These are phyloP conservation scores for Sordaria brevicollis DNA, from an alignment of 495 filamentous ascomycete genomes.

Conservation along the genomic window DNA sequence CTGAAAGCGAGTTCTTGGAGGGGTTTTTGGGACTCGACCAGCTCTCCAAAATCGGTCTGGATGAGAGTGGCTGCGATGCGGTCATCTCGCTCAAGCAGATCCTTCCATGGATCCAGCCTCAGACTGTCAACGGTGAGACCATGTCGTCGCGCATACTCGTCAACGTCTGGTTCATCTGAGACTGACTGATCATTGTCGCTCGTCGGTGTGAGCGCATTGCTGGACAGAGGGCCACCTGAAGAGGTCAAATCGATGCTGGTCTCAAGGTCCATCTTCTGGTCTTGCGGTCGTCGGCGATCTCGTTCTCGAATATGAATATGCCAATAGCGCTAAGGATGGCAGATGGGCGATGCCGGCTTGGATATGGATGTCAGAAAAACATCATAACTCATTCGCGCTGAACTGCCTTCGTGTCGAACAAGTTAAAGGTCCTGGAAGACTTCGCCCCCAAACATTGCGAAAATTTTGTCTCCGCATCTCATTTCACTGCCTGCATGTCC, in stretches of 20 bases:
- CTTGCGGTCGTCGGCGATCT: not conserved
- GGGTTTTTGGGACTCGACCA: constrained; percentile 3
- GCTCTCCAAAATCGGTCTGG: constrained; percentile 3
- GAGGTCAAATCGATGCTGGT: constrained; percentile 10
- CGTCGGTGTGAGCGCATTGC: not conserved
- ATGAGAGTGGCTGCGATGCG: constrained; percentile 9
- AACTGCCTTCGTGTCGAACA: no score
- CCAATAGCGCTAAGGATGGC: not conserved
- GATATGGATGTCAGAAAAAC: not conserved
- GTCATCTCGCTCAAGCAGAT: constrained; percentile 1
- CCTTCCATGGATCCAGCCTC: constrained; percentile 4
- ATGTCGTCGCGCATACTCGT: constrained; percentile 33
- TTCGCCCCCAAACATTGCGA: not conserved
- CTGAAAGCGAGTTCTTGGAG: constrained; percentile 9
- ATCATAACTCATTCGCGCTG: not conserved
- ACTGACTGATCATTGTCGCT: not conserved
- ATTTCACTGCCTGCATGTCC: not conserved
- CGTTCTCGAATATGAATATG: not conserved
- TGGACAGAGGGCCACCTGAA: constrained; percentile 8
- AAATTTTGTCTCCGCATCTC: not conserved
- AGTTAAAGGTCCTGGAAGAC: no score
- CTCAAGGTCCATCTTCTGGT: constrained; percentile 12
- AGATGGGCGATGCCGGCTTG: not conserved
- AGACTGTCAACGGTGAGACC: constrained; percentile 26
- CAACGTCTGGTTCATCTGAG: constrained; percentile 5